Evolutionary conservation across 2,329 filamentous ascomycete genomes (phyloP), one percentile per base, ranked within the genome.

Genomic region (Penicillium sp.): DNA sequence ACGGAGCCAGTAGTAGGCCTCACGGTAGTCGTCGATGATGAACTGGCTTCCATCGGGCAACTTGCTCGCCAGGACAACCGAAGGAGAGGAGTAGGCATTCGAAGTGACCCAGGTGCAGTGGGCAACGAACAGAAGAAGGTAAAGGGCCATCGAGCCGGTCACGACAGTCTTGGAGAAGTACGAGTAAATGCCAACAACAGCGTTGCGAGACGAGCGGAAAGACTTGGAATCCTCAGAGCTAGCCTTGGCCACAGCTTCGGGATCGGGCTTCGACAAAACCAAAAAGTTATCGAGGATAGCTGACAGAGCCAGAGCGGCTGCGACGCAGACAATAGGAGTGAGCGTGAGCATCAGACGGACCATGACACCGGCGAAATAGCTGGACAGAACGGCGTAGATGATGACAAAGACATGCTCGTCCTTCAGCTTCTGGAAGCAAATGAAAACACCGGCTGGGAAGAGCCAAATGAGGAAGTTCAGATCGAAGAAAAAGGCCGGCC

Each of bases 71-170:
- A 99, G 79, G 27, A 99, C 94, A 46, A 99, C 94, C 0, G 94
- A 99, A 5, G 94, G 94, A 24, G 94, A 99, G 6, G 94, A 97
- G 77, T 99, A 99, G 22, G 94, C 95, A 68, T 97, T 97, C 5
- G 94, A 97, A 14, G 94, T 99, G 46, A 99, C 94, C 94, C 95
- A 99, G 10, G 94, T 99, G 77, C 94, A 99, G 79, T 99, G 94
- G 46, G 92, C 82, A 50, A 99, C 94, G 69, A 99, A 99, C 55
- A 99, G 81, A 55, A 97, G 75, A 6, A 99, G 83, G 71, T 96
- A 99, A 33, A 89, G 73, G 10, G 85, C 83, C 67, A 92, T 82
- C 44, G 84, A 82, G 39, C 79, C 83, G 24, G 90, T 85, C 33
- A 96, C 84, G n/a, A 88, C 76, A 10, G 82, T 72, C 79, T 95